These are phyloP conservation scores for Kodamaea plutei DNA, from an alignment of 1,139 yeast species.

Conservation along the genomic window DNA sequence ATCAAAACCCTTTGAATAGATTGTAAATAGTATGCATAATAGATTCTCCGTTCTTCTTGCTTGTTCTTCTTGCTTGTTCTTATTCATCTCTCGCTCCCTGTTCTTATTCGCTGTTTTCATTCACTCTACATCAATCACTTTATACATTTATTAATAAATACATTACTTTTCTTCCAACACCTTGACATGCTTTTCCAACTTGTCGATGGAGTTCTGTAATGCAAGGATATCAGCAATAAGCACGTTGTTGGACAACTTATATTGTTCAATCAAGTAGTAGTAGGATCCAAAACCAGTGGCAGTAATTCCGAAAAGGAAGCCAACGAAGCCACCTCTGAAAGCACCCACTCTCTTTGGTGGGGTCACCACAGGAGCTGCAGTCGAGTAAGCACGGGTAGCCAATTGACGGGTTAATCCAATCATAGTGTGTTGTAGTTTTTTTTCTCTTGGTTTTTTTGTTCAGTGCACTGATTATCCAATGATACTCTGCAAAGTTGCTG, in stretches of 20 bases:
- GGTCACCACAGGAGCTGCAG: conserved; percentile 21
- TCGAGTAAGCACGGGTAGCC: conserved; percentile 31
- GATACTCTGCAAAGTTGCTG: too few relatives aligned
- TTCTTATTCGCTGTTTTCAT: too few relatives aligned
- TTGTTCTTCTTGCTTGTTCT: too few relatives aligned
- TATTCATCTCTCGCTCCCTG: too few relatives aligned
- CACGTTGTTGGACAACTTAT: conserved; percentile 66
- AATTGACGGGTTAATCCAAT: conserved; percentile 20
- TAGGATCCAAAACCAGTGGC: conserved; percentile 73
- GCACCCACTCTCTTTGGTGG: conserved; percentile 48
- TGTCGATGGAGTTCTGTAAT: conserved; percentile 62
- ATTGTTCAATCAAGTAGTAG: conserved; percentile 74
- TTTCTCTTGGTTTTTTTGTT: conserved; percentile 2
- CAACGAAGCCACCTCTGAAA: conserved; percentile 65
- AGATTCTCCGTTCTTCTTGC: too few relatives aligned
- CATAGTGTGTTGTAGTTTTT: conserved; percentile 12
- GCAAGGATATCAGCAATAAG: conserved; percentile 71
- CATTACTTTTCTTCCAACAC: conserved; percentile 48
- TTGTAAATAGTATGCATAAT: too few relatives aligned
- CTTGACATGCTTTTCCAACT: conserved; percentile 64
- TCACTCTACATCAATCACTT: too few relatives aligned
- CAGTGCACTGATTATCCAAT: too few relatives aligned
- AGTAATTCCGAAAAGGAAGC: conserved; percentile 74
- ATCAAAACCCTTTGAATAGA: too few relatives aligned
- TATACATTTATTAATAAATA: too few relatives aligned